Percentiles rank a stretch among this genome's conserved stretches.
phyloP scores from a whole-genome alignment of 179 eudicot genomes.

The Spinacia oleracea region DNA sequence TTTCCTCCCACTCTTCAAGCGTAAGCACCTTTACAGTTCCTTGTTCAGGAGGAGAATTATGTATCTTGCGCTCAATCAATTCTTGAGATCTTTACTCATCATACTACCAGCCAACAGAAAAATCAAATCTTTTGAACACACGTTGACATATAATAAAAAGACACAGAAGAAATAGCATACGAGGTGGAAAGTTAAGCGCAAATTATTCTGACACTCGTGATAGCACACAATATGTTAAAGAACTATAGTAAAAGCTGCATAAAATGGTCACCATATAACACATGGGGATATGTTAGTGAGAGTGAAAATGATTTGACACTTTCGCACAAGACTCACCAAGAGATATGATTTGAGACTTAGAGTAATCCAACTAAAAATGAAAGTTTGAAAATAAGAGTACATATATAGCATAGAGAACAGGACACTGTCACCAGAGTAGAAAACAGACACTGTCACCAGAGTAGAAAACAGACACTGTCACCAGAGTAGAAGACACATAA shows the following conservation, averaged over 20 bases:
- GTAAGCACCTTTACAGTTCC: conserved; percentile 88
- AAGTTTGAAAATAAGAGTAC: neutral
- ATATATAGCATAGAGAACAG: neutral
- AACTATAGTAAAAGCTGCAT: neutral
- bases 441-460: too few species aligned
- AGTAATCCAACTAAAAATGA: neutral
- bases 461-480: too few species aligned
- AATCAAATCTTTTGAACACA: neutral
- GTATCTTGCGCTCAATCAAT: conserved; percentile 65
- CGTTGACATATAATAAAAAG: neutral
- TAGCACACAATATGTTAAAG: neutral
- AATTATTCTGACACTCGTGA: neutral
- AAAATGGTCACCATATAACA: neutral
- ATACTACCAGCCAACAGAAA: conserved; percentile 42
- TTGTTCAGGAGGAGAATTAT: conserved; percentile 82
- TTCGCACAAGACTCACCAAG: neutral
- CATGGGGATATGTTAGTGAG: neutral
- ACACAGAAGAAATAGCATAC: neutral
- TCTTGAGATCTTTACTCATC: conserved; percentile 88
- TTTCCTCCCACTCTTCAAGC: conserved; percentile 87
- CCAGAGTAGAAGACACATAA: neutral
- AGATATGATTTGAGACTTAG: neutral
- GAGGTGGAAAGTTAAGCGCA: neutral
- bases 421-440: neutral
- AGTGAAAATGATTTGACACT: neutral